Conservation (phyloP, 768 basidiomycete species). For the Boletus insuetus region DNA sequence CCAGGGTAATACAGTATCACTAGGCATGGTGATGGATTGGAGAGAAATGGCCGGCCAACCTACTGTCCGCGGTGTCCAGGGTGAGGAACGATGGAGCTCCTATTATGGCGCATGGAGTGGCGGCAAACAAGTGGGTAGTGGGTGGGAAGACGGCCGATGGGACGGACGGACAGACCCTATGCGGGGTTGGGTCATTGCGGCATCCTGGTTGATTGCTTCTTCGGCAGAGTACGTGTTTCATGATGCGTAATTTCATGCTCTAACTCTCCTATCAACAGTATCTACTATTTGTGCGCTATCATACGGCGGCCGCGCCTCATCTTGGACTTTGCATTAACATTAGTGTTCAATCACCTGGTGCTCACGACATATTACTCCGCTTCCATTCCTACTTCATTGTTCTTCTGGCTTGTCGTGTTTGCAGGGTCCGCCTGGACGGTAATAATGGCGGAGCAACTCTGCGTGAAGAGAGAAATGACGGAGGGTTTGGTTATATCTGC, state of each 20-base stretch:
- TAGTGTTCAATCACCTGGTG: conserved; percentile 89
- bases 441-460: conserved; percentile 85
- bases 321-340: conserved; percentile 90
- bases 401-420: conserved; percentile 87
- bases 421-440: conserved; percentile 71
- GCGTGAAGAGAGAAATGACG: conserved; percentile 85
- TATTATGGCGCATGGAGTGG: conserved; percentile 79
- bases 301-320: conserved; percentile 91
- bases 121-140: conserved; percentile 67
- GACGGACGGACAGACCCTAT: conserved; percentile 71
- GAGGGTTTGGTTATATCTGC: conserved; percentile 67
- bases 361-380: conserved; percentile 82
- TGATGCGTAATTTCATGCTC: neutral
- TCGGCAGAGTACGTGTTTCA: conserved; percentile 74
- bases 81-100: conserved; percentile 62
- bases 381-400: conserved; percentile 77
- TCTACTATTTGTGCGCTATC: conserved; percentile 83
- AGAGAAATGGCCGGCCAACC: conserved; percentile 87
- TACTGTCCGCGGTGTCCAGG: conserved; percentile 65
- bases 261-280: conserved; percentile 31
- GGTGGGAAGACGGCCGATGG: conserved; percentile 49
- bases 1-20: conserved; percentile 3
- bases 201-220: conserved; percentile 82
- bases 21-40: conserved; percentile 97
- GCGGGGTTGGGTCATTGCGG: conserved; percentile 88